These are phyloP conservation scores for Colletotrichum sp. DNA, from an alignment of 2,329 filamentous ascomycete species.

Conservation along the genomic window DNA sequence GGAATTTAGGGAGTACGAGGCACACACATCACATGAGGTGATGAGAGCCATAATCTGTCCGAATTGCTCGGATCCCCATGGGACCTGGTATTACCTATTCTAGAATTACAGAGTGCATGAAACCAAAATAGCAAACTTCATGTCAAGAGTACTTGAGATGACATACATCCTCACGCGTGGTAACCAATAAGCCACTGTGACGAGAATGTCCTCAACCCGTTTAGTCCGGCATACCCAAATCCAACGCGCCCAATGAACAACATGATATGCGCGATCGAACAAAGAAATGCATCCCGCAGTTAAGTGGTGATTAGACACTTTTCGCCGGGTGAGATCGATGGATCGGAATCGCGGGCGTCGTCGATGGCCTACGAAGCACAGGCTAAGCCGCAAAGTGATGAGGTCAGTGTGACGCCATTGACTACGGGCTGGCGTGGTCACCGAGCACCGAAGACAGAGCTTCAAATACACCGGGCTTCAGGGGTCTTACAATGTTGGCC, in stretches of 20 bases:
- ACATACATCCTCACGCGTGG: neutral
- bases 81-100: neutral
- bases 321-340: neutral
- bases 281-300: neutral
- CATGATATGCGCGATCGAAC: neutral
- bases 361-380: neutral
- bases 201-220: neutral
- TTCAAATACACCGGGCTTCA: neutral
- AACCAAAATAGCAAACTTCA: neutral
- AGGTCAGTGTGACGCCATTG: conserved; percentile 10
- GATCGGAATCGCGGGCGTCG: neutral
- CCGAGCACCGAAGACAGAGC: neutral
- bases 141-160: neutral
- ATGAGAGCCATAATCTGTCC: neutral
- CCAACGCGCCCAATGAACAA: neutral
- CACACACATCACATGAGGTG: neutral
- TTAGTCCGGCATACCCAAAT: neutral
- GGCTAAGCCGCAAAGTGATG: neutral
- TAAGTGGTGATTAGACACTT: neutral
- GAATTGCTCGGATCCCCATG: neutral
- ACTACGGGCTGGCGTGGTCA: neutral
- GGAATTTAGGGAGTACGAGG: neutral
- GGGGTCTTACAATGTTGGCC: neutral
- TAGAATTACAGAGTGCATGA: neutral
- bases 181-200: neutral